A percentile compares a stretch with the other conserved stretches of the same genome.
Conservation (phyloP, 2,329 filamentous ascomycete genomes). For the Helotiales sp. region DNA sequence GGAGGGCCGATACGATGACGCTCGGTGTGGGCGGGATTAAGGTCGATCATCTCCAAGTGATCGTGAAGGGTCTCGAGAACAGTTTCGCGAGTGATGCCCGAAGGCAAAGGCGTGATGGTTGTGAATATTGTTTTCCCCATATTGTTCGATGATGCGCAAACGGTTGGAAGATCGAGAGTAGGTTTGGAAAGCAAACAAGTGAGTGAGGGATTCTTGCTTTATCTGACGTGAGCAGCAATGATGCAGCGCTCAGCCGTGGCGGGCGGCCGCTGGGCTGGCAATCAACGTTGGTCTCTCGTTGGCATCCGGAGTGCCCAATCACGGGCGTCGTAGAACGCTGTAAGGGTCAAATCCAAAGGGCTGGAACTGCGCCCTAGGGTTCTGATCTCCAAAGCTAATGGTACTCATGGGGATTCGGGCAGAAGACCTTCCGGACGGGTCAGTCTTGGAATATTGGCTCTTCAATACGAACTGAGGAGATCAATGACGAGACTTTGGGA, state of each 20-base stretch:
- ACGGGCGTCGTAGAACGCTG: not conserved
- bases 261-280: not conserved
- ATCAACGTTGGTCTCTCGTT: not conserved
- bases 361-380: not conserved
- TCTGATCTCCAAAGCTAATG: not conserved
- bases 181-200: not conserved
- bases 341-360: not conserved
- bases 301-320: not conserved
- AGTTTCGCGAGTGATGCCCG: conserved; percentile 64
- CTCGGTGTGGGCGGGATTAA: conserved; percentile 79
- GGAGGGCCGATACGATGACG: conserved; percentile 68
- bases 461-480: not conserved
- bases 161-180: not conserved
- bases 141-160: conserved; percentile 20
- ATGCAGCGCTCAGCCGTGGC: conserved; percentile 1
- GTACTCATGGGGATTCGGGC: not conserved
- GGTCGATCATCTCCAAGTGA: conserved; percentile 75
- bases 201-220: not conserved
- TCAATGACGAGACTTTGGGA: not conserved
- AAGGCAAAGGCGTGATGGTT: conserved; percentile 73
- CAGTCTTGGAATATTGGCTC: not conserved
- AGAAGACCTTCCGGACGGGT: not conserved
- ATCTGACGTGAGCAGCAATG: conserved; percentile 8
- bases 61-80: conserved; percentile 75
- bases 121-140: conserved; percentile 76